Conservation (phyloP, 345 rosid species). For the Salix viminalis region DNA sequence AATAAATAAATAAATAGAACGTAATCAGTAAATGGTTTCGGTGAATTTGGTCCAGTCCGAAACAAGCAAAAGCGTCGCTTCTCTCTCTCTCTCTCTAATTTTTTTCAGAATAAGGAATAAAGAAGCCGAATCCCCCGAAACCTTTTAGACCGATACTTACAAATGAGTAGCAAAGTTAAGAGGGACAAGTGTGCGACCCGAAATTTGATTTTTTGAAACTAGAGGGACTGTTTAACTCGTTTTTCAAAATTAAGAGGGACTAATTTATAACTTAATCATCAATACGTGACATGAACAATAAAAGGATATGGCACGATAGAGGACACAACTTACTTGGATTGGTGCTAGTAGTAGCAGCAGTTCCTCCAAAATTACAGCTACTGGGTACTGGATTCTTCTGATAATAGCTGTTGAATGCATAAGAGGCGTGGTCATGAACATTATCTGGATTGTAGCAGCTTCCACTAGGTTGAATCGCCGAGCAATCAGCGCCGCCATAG, state of each 20-base stretch:
- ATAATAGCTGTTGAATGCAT: slow-evolving; percentile 71
- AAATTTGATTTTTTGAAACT: background rate
- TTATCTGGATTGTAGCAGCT: slow-evolving; percentile 59
- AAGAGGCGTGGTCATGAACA: slow-evolving; percentile 67
- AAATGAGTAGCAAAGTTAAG: background rate
- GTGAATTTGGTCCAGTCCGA: too few relatives aligned
- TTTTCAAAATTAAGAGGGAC: too few relatives aligned
- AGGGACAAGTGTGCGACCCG: background rate
- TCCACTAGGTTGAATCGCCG: slow-evolving; percentile 57
- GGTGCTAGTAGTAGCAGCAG: slow-evolving; percentile 70
- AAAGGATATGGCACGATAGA: background rate
- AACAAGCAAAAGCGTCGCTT: background rate
- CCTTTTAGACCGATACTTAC: background rate
- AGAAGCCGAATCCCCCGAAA: background rate
- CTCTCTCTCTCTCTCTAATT: background rate
- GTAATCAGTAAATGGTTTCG: too few relatives aligned
- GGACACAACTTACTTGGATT: slow-evolving; percentile 65
- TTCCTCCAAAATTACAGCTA: slow-evolving; percentile 81
- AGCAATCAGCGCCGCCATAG: slow-evolving; percentile 70
- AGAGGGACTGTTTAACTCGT: too few relatives aligned
- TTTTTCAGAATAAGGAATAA: background rate
- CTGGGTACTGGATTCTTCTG: slow-evolving; percentile 66
- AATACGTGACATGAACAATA: background rate
- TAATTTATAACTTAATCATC: too few relatives aligned
- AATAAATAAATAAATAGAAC: too few relatives aligned